Evolutionary conservation across 768 basidiomycete species (phyloP), one percentile per base, ranked within the genome.

Genomic region (Krasilnikovozyma curviuscula): DNA sequence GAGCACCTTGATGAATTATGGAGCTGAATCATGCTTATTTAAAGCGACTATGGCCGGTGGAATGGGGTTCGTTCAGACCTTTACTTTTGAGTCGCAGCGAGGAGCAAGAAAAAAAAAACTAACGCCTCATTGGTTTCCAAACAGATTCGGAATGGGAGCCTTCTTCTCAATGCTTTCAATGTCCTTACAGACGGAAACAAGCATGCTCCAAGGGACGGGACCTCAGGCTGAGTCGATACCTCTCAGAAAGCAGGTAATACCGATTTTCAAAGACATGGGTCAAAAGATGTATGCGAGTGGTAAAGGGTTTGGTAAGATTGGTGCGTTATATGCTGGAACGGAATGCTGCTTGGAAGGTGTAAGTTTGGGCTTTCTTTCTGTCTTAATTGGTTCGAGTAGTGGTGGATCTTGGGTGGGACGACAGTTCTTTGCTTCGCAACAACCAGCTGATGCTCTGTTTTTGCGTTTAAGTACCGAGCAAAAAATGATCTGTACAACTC

Each of bases 161-260:
- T 88, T 95, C 71, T 84, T 97, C 68, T 85, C 86, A 1, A 72
- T 95, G 50, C 95, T 97, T 91, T 84, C 83, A 29, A 71, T 86
- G 18, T 84, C 86, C 25, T 89, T 97, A 62, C 79, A 81, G 29
- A 91, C 93, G 61, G 91, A 1, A 37, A 50, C 7, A 55, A 65
- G 28, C 43, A 63, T 16, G 56, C 54, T 8, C 59, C 59, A 9
- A 61, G 61, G 1, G 46, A 69, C 71, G 50, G 43, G 29, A 48
- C 55, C n/a, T 24, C 34, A 38, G 35, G 5, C 31, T 16, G 39
- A 12, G 9, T 28, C 9, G 71, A 73, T 58, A 54, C 75, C 66
- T 51, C 74, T 74, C 38, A 69, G 71, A 21, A 81, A 88, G 62
- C 89, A 89, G 58, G 81, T 85, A 1, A 70, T 74, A 38, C 76